Evolutionary conservation across 2,329 filamentous ascomycete species (phyloP).

Genomic region (Xylaria polymorpha): DNA sequence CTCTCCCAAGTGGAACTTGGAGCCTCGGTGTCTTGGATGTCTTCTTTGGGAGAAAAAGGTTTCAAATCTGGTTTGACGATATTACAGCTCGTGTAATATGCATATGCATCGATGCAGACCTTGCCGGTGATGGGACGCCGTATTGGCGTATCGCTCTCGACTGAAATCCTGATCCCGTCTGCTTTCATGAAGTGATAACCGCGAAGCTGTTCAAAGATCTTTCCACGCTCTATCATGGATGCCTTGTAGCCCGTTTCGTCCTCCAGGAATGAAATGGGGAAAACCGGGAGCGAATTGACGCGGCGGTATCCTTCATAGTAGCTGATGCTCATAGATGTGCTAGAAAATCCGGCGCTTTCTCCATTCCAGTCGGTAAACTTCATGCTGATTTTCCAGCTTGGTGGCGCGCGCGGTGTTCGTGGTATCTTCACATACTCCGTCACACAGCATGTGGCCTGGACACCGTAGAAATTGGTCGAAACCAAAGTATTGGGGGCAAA

Average conservation of each 20-base stretch:
- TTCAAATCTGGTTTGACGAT: conserved; percentile 48
- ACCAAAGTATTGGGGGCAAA: conserved; percentile 52
- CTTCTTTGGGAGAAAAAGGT: conserved; percentile 31
- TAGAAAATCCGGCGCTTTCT: conserved; percentile 47
- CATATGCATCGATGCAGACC: conserved; percentile 52
- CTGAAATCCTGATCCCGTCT: conserved; percentile 48
- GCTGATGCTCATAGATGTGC: conserved; percentile 41
- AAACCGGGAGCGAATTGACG: conserved; percentile 48
- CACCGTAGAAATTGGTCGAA: conserved; percentile 48
- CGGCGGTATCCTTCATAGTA: conserved; percentile 45
- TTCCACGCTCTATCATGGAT: conserved; percentile 47
- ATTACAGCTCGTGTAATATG: conserved; percentile 51
- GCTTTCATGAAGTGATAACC: conserved; percentile 50
- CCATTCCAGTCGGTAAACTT: conserved; percentile 55
- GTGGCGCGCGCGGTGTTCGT: too few relatives aligned
- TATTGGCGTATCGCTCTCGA: conserved; percentile 44
- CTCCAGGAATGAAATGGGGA: conserved; percentile 47
- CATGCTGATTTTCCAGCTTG: conserved; percentile 45
- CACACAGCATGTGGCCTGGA: conserved; percentile 53
- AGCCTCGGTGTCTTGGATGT: conserved; percentile 24
- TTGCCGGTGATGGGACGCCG: conserved; percentile 47
- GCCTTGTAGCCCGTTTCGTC: conserved; percentile 45
- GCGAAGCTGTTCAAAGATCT: conserved; percentile 50
- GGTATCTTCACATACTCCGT: conserved; percentile 43
- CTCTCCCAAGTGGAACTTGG: not conserved